Percentiles rank a stretch among this genome's conserved stretches.
phyloP scores from a whole-genome alignment of 306 rosid genomes.

The Fragaria iinumae region DNA sequence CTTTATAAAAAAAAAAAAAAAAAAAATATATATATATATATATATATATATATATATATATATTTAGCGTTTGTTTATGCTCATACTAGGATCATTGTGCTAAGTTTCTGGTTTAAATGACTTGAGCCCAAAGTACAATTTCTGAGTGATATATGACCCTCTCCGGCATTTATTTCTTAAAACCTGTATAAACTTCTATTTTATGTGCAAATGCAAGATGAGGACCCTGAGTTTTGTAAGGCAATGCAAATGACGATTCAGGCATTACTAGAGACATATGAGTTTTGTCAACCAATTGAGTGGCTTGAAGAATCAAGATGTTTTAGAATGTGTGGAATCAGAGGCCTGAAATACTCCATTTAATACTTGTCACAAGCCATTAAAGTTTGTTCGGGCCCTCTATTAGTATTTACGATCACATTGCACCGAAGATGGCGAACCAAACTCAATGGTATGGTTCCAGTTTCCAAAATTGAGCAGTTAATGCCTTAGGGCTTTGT shows the following conservation, averaged over 20 bases:
- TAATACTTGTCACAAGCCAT: slow-evolving; percentile 74
- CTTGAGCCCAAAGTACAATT: no score
- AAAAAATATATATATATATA: no score
- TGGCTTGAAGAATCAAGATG: slow-evolving; percentile 54
- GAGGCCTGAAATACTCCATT: slow-evolving; percentile 49
- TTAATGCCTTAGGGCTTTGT: slow-evolving; percentile 17
- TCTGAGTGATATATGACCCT: background rate
- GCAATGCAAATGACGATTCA: slow-evolving; percentile 64
- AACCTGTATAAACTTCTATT: slow-evolving; percentile 65
- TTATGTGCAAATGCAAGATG: slow-evolving; percentile 54
- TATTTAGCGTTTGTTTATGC: no score
- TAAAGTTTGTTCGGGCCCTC: slow-evolving; percentile 38
- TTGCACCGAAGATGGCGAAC: slow-evolving; percentile 70
- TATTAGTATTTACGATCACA: slow-evolving; percentile 71
- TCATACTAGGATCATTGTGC: no score
- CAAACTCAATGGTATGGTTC: slow-evolving; percentile 63
- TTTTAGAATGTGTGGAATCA: slow-evolving; percentile 48
- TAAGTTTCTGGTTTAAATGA: no score
- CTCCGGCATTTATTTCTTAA: background rate
- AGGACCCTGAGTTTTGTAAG: slow-evolving; percentile 64
- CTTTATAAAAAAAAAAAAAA: no score
- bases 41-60: no score
- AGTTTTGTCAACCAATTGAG: slow-evolving; percentile 46
- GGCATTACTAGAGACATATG: slow-evolving; percentile 51
- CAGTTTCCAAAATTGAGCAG: slow-evolving; percentile 28